A percentile compares a stretch with the other conserved stretches of the same genome.
Evolutionary conservation across 2,329 filamentous ascomycete species (phyloP).

Genomic region (Arthrinium puccinioides): DNA sequence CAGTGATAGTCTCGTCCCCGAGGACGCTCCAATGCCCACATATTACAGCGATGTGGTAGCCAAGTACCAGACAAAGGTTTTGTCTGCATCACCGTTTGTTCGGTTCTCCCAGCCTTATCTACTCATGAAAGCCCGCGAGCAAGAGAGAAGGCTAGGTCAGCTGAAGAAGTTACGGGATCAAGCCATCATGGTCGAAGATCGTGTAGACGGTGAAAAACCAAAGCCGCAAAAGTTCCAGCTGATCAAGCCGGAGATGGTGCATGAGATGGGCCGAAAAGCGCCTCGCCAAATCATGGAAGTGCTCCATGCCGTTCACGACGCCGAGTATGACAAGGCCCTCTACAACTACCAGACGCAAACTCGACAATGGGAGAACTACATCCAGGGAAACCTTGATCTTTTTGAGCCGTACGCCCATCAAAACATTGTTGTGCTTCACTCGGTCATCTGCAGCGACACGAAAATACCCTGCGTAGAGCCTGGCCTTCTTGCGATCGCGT

Average conservation of each 20-base stretch:
- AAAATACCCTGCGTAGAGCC: constrained; percentile 91
- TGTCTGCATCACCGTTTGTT: constrained; percentile 94
- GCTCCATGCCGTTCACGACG: constrained; percentile 88
- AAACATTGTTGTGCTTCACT: constrained; percentile 91
- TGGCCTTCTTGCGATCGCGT: constrained; percentile 81
- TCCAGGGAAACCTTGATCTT: constrained; percentile 78
- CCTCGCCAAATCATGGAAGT: constrained; percentile 88
- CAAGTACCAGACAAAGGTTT: constrained; percentile 84
- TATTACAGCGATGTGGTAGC: constrained; percentile 95
- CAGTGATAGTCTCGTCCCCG: constrained; percentile 55
- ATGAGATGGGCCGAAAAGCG: constrained; percentile 70
- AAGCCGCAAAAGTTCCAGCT: constrained; percentile 74
- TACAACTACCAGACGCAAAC: constrained; percentile 94
- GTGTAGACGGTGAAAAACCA: constrained; percentile 51
- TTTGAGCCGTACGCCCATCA: constrained; percentile 96
- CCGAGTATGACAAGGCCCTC: constrained; percentile 90
- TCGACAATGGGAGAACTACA: constrained; percentile 91
- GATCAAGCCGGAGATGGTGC: constrained; percentile 93
- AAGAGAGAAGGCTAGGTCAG: constrained; percentile 77
- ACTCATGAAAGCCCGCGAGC: constrained; percentile 83
- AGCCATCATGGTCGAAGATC: constrained; percentile 50
- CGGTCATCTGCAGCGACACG: constrained; percentile 85
- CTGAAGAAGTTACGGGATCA: constrained; percentile 79
- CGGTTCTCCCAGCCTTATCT: constrained; percentile 92
- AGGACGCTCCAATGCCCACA: constrained; percentile 77